Conservation (phyloP, 1,284 basidiomycete species). For the Chondrostereum purpureum region DNA sequence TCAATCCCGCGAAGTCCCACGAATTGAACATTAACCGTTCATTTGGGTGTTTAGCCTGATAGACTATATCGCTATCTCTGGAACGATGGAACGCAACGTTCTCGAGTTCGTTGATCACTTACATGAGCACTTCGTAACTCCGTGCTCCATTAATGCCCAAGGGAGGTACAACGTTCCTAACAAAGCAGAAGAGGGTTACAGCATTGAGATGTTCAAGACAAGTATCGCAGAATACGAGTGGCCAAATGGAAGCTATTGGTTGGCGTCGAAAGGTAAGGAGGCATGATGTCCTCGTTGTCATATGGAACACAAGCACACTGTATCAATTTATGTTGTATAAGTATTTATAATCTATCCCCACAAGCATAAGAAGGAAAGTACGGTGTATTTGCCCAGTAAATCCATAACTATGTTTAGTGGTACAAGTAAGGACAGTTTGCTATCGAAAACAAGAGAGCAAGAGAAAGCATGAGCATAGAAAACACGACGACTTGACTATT, state of each 20-base stretch:
- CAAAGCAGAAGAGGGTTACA: slow-evolving; percentile 66
- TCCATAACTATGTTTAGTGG: no score
- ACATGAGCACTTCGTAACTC: slow-evolving; percentile 89
- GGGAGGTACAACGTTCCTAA: slow-evolving; percentile 83
- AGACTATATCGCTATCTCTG: slow-evolving; percentile 90
- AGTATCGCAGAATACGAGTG: slow-evolving; percentile 73
- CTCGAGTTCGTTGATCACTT: slow-evolving; percentile 87
- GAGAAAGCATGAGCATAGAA: no score
- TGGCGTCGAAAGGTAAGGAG: slow-evolving; percentile 17
- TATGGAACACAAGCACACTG: no score
- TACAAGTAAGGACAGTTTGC: no score
- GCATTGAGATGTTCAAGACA: slow-evolving; percentile 70
- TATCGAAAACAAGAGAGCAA: no score
- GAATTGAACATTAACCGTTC: slow-evolving; percentile 2
- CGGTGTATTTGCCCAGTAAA: no score
- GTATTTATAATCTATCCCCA: no score
- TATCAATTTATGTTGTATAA: no score
- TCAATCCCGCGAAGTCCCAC: no score
- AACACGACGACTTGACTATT: no score
- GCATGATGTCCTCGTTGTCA: no score
- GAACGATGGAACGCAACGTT: slow-evolving; percentile 89
- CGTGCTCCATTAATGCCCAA: slow-evolving; percentile 80
- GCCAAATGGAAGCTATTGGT: slow-evolving; percentile 73
- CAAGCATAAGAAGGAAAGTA: no score
- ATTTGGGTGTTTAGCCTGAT: slow-evolving; percentile 53